Evolutionary conservation across 2,329 filamentous ascomycete species (phyloP), one percentile per base, ranked within the genome.

Genomic region (Fusarium devonianum): DNA sequence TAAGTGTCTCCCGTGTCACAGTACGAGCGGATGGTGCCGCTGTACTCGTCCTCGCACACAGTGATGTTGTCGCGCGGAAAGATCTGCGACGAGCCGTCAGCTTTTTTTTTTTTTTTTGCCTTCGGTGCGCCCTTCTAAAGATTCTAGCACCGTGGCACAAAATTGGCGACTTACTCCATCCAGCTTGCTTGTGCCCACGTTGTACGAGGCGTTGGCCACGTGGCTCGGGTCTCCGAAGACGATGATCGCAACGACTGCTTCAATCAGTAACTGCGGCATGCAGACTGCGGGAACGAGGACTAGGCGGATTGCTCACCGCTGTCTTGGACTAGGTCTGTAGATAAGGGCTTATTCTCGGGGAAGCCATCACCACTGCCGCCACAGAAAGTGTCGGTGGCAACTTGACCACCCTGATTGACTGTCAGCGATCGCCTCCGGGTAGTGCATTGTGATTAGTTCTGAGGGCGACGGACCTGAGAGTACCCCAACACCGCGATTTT

Each of bases 181-280:
- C 1, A 53, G 65, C 5, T 64, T 66, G 58, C 71, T 72, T 14
- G 70, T 73, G 48, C 74, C 74, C 19, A 49, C 58, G 60, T 70
- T 65, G 64, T 72, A 76, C 33, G 68, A 62, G 17, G 65, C 44
- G 42, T 70, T 69, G 63, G 64, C 62, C 52, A 68, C 61, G 62
- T 74, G 71, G 48, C 70, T 71, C 14, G 74, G 74, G 63, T 77
- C 74, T 35, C 74, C 74, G 39, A 75, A 74, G 40, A 74, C 53
- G 33, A 73, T 57, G 49, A 74, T 65, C 18, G 73, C 73, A 44
- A 74, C 69, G 28, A 77, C 74, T 76, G 40, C 13, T 30, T 18
- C 9, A 13, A 36, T 62, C 45, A 67, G 56, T 36, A 47, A 40
- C 23, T 40, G 30, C 19, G 21, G 10, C 5, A 7, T 35, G 29